Conservation (phyloP, 1,139 yeast genomes). For the Hyphopichia fennica region DNA sequence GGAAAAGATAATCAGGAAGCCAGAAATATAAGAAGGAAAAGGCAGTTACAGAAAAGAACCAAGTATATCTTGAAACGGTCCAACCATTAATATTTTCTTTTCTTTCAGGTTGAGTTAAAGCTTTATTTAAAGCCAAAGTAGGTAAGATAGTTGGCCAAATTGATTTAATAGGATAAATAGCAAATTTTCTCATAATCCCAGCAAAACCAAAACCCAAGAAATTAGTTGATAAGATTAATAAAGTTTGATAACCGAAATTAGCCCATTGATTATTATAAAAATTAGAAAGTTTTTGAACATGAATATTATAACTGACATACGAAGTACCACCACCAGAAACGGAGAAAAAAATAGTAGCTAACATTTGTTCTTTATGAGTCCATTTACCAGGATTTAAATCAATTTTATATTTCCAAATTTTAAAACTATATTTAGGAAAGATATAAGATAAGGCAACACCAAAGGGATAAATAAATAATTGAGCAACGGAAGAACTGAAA, state of each 20-base stretch:
- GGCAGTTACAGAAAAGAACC: constrained; percentile 24
- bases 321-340: constrained; percentile 17
- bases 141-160: constrained; percentile 61
- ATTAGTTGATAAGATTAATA: constrained; percentile 53
- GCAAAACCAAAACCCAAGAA: constrained; percentile 65
- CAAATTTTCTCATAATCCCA: constrained; percentile 56
- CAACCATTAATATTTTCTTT: constrained; percentile 41
- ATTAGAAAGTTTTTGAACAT: constrained; percentile 15
- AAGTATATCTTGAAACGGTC: constrained; percentile 31
- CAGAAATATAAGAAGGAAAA: constrained; percentile 32
- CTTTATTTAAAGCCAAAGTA: constrained; percentile 54
- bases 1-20: constrained; percentile 35
- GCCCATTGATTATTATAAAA: constrained; percentile 37
- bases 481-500: constrained; percentile 17
- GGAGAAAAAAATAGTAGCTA: constrained; percentile 24
- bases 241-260: constrained; percentile 49
- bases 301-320: constrained; percentile 21
- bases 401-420: constrained; percentile 10
- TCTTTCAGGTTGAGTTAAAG: constrained; percentile 45
- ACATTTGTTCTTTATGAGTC: constrained; percentile 28
- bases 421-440: constrained; percentile 21
- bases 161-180: constrained; percentile 55
- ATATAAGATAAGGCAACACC: constrained; percentile 18
- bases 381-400: constrained; percentile 32
- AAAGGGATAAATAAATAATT: constrained; percentile 25